Evolutionary conservation across 495 filamentous ascomycete genomes (phyloP), one percentile per base, ranked within the genome.

Genomic region (Trypethelium eluteriae): DNA sequence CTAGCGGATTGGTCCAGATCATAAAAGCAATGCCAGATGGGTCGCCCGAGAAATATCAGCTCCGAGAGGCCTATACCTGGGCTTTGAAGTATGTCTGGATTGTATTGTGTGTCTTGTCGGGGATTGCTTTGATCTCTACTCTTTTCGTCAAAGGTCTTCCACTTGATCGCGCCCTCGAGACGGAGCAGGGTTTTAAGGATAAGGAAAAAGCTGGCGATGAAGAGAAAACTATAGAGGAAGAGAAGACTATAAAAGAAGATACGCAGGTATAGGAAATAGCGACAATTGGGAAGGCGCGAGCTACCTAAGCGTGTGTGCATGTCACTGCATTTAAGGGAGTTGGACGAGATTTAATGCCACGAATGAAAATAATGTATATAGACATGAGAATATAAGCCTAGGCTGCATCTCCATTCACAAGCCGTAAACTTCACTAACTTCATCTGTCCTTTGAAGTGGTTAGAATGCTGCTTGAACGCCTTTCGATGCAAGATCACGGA

Each of bases 21-120:
- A 71, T 81, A 49, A 79, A 79, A 67, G 35, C 39, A 2, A 67
- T 81, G 67, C 73, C 71, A 4, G 64, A 67, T 1, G 74, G 74
- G 2, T 35, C 39, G 2, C 57, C 68, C 5, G 67, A 64, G 64
- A 77, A 75, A 65, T 49, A 71, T 14, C 71, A 75, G 18, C 66
- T 80, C 16, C 62, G 71, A 34, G 73, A 73, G 4, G 71, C 73
- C 34, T 81, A 80, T 64, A 74, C 74, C 25, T 73, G 79, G 56
- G 71, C 71, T 6, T 65, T 78, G 67, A 72, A 66, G 47, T 71
- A 70, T 14, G 70, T 79, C 10, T 78, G 75, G 74, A 73, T 75
- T 25, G 75, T 78, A 50, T 70, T 77, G 74, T 83, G 85, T 70
- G 85, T 73, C 0, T 75, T 88, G 14, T 76, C 77, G 0, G 82